phyloP scores from a whole-genome alignment of 2,329 filamentous ascomycete species.

The Fusarium ramigenum region DNA sequence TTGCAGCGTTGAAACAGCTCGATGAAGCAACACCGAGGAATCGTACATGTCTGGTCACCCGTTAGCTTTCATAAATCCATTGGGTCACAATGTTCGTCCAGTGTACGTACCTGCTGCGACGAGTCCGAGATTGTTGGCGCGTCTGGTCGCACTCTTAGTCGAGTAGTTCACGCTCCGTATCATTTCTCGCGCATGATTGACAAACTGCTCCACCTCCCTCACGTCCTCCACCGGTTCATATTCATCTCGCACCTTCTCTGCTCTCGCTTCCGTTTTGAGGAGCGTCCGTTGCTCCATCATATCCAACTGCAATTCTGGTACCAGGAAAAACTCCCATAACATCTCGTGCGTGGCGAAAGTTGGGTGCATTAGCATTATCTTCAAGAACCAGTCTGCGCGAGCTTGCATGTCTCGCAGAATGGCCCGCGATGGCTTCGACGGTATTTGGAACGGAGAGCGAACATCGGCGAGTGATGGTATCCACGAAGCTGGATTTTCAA shows the following conservation, averaged over 20 bases:
- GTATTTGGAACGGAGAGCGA: constrained; percentile 90
- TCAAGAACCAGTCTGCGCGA: constrained; percentile 86
- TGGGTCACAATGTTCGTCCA: background rate
- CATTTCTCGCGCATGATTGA: constrained; percentile 89
- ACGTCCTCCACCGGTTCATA: constrained; percentile 85
- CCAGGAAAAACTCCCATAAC: constrained; percentile 98
- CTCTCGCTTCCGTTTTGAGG: constrained; percentile 83
- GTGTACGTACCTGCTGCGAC: constrained; percentile 64
- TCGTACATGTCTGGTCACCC: constrained; percentile 71
- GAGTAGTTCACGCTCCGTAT: constrained; percentile 85
- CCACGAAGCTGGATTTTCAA: constrained; percentile 96
- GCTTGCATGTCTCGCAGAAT: constrained; percentile 89
- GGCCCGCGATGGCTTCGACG: constrained; percentile 88
- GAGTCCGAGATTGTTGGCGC: constrained; percentile 78
- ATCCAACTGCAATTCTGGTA: constrained; percentile 89
- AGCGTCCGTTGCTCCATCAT: constrained; percentile 90
- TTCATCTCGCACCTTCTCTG: constrained; percentile 89
- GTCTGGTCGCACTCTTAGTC: constrained; percentile 82
- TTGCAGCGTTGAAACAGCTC: constrained; percentile 62
- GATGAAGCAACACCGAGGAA: constrained; percentile 65
- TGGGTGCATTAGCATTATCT: constrained; percentile 84
- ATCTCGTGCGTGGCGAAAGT: constrained; percentile 97
- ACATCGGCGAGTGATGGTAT: constrained; percentile 81
- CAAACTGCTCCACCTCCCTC: constrained; percentile 90
- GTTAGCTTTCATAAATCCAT: constrained; percentile 43